Base-by-base conservation (phyloP, 2,329 filamentous ascomycete species). In the Geoglossum cookeanum region DNA sequence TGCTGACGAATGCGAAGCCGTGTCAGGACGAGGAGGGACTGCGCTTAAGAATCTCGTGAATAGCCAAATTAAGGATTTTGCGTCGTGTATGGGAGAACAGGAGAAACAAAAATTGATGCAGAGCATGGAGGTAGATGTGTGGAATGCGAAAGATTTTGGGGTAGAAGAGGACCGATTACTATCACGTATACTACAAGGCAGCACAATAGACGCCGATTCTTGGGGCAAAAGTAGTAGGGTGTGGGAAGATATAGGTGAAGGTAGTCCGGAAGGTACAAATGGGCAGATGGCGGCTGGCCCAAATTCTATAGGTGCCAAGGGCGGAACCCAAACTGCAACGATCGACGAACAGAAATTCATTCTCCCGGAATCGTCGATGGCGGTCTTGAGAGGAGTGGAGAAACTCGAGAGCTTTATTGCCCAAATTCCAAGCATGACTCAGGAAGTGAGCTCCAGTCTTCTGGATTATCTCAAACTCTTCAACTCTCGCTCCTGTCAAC, bases 401-500 rank as follows among this genome's bases (percentile, higher is more conserved):
- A 79, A 83, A 15, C 94, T 94, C 68, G 76, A 95, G 61, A 85
- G 86, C 60, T 78, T 98, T 3, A 83, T 91, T 58, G 78, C 86
- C 4, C 84, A 83, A 35, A 91, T 97, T 58, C 91, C 92, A 1
- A 91, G 85, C 60, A 90, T 96, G 80, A 86, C 88, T 0, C 76
- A 83, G 1, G 89, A 96, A 59, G 83, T 96, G 56, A 85, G 87
- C 0, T 74, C 79, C 2, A 84, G 83, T 0, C 78, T 98, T 9
- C 75, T 96, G 47, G 84, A 92, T 27, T 94, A 94, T 65, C 76
- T 97, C 13, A 87, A 92, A 62, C 77, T 94, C 3, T 98, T 97
- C 76, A 96, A 98, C 69, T 96, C 89, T 1, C 84, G 92, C 22
- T 90, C 90, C 58, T 94, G 86, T n/a, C 92, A 98, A 67, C 78